Evolutionary conservation across 73 alveolate genomes (phyloP), one percentile per base, ranked within the genome.

Genomic region (Tetrahymena elliotti): DNA sequence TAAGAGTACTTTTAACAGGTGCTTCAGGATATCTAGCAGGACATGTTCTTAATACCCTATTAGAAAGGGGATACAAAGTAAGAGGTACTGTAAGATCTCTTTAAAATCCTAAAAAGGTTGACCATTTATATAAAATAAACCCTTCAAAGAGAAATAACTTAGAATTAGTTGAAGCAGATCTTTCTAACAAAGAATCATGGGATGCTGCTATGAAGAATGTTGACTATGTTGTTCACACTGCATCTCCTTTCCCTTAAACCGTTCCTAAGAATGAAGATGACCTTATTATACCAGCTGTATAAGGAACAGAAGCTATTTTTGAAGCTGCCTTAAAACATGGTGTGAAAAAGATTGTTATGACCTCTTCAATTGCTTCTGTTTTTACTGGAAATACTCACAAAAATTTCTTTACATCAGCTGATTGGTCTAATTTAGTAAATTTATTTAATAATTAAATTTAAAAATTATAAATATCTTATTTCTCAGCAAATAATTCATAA

Each of bases 211-310:
- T 93, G 54, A 94, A 93, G 84, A 97, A 97, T 24, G 35, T 92
- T 40, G 96, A 93, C 3, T 96, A 93, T 92, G 96, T 97, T 41
- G 96, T 97, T 41, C 98, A 97, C 53, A 96, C 97, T 3, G 98
- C 98, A 24, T 96, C 98, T 22, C 98, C 98, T 33, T 96, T 96
- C 94, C 97, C 98, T 33, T 35, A 37, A 35, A 94, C 52, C 4
- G 16, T n/a, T 6, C 98, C 98, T 0, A 97, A 96, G 83, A 94
- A 97, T 52, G 97, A 94, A 53, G 83, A 96, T 83, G 98, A 96
- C 34, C 84, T 97, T 24, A 96, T 96, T 31, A 53, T 36, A 35
- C 98, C 98, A 8, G 98, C 98, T 16, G 98, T 96, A 33, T 94
- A 96, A 13, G 98, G 98, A 5, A 97, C 98, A 6, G 83, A 54